Percentiles rank a stretch among this genome's conserved stretches.
Conservation (phyloP, 148 eudicot genomes). For the Polygonum maritimum region DNA sequence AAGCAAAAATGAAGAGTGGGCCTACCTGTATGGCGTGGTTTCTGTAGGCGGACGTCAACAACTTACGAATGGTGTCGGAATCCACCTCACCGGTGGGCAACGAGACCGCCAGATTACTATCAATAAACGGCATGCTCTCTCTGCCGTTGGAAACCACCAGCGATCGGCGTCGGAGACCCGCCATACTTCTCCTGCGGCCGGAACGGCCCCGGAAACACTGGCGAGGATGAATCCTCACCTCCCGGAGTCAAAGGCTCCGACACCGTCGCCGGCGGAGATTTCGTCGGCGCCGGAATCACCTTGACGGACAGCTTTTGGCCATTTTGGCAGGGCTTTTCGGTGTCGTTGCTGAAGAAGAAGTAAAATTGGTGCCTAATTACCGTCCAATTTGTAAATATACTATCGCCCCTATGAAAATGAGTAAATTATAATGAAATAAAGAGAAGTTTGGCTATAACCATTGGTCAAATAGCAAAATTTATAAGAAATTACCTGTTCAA, state of each 20-base stretch:
- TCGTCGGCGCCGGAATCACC: constrained; percentile 15
- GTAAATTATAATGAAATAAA: too few relatives aligned
- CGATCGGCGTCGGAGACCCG: neutral
- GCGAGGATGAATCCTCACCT: constrained; percentile 56
- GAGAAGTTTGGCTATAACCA: too few relatives aligned
- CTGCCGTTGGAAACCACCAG: neutral
- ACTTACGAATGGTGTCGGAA: constrained; percentile 57
- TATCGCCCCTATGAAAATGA: too few relatives aligned
- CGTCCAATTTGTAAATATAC: too few relatives aligned
- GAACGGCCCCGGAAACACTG: constrained; percentile 77
- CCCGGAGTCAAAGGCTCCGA: constrained; percentile 6
- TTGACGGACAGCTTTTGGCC: constrained; percentile 64
- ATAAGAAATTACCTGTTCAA: too few relatives aligned
- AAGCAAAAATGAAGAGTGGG: constrained; percentile 4
- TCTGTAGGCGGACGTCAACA: constrained; percentile 27
- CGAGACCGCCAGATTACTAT: constrained; percentile 84
- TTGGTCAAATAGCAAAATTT: too few relatives aligned
- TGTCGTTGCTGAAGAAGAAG: constrained; percentile 65
- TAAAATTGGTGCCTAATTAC: constrained; percentile 25
- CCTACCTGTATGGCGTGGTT: constrained; percentile 8
- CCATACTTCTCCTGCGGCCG: constrained; percentile 39
- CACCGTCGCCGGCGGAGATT: constrained; percentile 14
- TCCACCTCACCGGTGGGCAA: constrained; percentile 83
- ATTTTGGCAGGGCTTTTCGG: constrained; percentile 38
- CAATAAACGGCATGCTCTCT: constrained; percentile 63